Evolutionary conservation across 2,329 filamentous ascomycete genomes (phyloP).

Genomic region (Fusarium bulbicola): DNA sequence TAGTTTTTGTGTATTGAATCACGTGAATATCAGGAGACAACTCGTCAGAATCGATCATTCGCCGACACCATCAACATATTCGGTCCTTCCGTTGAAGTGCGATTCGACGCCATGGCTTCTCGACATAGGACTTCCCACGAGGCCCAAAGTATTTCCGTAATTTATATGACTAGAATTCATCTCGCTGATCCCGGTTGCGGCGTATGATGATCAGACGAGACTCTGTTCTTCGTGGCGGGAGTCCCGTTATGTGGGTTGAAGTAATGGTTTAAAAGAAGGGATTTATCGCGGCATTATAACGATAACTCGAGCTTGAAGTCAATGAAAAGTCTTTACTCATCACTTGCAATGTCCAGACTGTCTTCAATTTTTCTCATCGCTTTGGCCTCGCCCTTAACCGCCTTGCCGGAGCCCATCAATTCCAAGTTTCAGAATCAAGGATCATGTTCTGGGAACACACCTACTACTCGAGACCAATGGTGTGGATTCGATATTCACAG

Average conservation of each 20-base stretch:
- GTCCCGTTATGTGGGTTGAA: neutral
- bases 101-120: conserved; percentile 3
- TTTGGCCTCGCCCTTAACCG: neutral
- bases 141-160: neutral
- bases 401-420: conserved; percentile 10
- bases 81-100: conserved; percentile 21
- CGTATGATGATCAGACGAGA: neutral
- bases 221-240: neutral
- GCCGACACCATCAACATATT: conserved; percentile 9
- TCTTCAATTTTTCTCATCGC: conserved; percentile 2
- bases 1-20: neutral
- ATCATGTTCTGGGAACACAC: conserved; percentile 42
- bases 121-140: conserved; percentile 2
- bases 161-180: neutral
- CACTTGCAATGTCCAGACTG: conserved; percentile 8
- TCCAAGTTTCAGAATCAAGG: conserved; percentile 2
- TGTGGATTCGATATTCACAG: conserved; percentile 59
- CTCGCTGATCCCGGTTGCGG: conserved; percentile 18
- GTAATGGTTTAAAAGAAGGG: conserved; percentile 10
- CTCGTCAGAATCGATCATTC: neutral
- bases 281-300: neutral
- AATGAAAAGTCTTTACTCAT: neutral
- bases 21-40: neutral
- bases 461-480: conserved; percentile 52
- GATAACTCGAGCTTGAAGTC: neutral